Base-by-base conservation (phyloP, 768 basidiomycete species). In the Termitomyces eurrhizus region DNA sequence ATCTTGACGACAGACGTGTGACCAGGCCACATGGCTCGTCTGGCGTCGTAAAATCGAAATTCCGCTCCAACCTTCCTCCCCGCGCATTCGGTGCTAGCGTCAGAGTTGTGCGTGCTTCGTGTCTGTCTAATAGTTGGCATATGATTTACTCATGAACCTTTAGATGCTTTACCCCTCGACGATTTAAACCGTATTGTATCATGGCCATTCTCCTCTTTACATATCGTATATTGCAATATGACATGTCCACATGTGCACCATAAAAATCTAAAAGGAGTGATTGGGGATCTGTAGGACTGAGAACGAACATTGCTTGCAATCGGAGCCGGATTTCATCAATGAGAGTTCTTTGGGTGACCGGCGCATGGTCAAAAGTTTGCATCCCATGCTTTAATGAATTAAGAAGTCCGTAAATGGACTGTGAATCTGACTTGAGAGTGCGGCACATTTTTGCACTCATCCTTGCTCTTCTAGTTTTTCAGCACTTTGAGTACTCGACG, bases 21-120 rank as follows among this genome's bases (percentile, higher is more conserved):
- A 94, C 94, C 62, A 90, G 95, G 71, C 85, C 94, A 67, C 95
- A 98, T 77, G 95, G 97, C 67, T 90, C 86, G 76, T 91, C 88
- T 66, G 96, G 96, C 72, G 93, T 95, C 69, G 95, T 98, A 69
- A 95, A 95, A 79, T 88, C 92, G 78, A 97, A 97, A 84, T 98
- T 98, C 86, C 82, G 83, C 65, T 85, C 86, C 70, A 98, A 98
- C 84, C 88, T 98, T 67, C 95, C 96, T 66, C 93, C 96, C 64
- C 89, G 89, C 68, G 85, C 90, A 62, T 97, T 98, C 75, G 96
- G 95, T 77, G 95, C 94, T 59, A 84, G 84, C 70, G 89, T 94
- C 74, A 89, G 94, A 74, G 82, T 96, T 75, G 93, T 96, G 77
- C 66, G 91, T 85, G 57, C 18, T 26, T 24, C 7, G 44, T 37